Percentiles rank a stretch among this genome's conserved stretches.
Conservation (phyloP, 2,329 filamentous ascomycete genomes). For the Sporothrix brasiliensis region DNA sequence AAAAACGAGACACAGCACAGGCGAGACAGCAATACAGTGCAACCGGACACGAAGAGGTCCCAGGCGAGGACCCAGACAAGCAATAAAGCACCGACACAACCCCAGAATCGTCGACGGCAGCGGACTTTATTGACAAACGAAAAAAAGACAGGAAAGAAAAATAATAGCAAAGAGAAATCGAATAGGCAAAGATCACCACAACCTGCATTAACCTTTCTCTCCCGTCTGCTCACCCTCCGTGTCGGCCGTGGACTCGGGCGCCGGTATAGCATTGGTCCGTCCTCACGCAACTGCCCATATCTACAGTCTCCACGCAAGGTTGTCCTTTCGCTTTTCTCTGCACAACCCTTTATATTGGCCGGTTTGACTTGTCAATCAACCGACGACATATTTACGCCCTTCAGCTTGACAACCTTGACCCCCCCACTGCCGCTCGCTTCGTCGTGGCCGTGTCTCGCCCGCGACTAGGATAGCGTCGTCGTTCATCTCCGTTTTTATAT, state of each 20-base stretch:
- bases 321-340: background rate
- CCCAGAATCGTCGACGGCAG: background rate
- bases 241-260: background rate
- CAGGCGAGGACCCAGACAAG: background rate
- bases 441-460: conserved; percentile 18
- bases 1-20: conserved; percentile 7
- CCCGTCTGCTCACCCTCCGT: background rate
- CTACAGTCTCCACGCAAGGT: background rate
- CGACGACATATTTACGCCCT: background rate
- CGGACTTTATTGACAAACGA: background rate
- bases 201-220: background rate
- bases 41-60: background rate
- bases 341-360: background rate
- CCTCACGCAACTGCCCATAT: background rate
- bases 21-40: conserved; percentile 14
- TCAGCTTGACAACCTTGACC: background rate
- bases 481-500: conserved; percentile 21
- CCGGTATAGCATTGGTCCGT: conserved; percentile 4
- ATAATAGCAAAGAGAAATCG: background rate
- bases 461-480: background rate
- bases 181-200: background rate
- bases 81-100: conserved; percentile 10
- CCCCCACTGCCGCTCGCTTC: background rate
- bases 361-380: background rate
- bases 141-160: conserved; percentile 1